Base-by-base conservation (phyloP, 306 rosid species). In the Quercus agrifolia region DNA sequence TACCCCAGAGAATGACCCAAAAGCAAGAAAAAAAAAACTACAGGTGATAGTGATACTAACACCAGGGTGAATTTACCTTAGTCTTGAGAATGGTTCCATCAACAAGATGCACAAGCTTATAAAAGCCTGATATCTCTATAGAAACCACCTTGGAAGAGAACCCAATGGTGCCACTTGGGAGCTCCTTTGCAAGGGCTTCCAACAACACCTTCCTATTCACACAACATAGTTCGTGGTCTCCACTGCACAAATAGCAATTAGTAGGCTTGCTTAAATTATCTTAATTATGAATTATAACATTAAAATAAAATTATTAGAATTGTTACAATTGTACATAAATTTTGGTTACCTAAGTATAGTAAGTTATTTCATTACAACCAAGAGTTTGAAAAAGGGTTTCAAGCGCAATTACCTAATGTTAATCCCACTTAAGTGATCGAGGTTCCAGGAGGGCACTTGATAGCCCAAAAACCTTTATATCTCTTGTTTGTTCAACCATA, bases 91-190 rank as follows among this genome's bases (percentile, higher is more conserved):
- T 23, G 23, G 23, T 23, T 23, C 23, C 23, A 23, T 23, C 23
- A 23, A 23, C 23, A 23, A 23, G 23, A 23, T 23, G 23, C 23
- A 23, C 23, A 23, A 23, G 23, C 23, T 23, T 23, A 23, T 23
- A 23, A 23, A 23, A 23, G 23, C 23, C 23, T 23, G 23, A 23
- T 23, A 23, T 23, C 23, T 23, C 23, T 23, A 23, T 23, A 23
- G 23, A 23, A 23, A 23, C 23, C 23, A 23, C 23, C 23, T 23
- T 23, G 23, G 23, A 38, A 38, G 3, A 19, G 90, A 27, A 92
- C 38, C 92, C 87, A 27, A 92, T 88, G 84, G 92, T 88, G 18
- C 87, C 94, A 57, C 79, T 82, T 15, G 97, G 96, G 68, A 94
- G 92, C 64, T 91, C 96, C 21, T 83, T 83, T 62, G 87, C 88